Evolutionary conservation across 768 basidiomycete species (phyloP).

Genomic region (Pleurotus tuoliensis): DNA sequence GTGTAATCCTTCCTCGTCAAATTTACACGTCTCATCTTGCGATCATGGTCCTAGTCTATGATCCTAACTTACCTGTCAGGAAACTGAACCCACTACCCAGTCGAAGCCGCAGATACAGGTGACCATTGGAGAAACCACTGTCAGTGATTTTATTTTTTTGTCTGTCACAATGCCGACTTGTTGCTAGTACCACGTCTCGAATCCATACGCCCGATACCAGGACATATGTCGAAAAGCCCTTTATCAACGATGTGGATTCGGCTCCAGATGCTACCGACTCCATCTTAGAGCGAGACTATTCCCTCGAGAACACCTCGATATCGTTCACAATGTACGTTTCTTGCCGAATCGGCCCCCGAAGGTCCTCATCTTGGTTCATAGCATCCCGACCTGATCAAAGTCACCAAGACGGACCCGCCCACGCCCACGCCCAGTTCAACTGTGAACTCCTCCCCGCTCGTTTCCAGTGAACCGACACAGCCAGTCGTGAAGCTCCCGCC

Average conservation of each 20-base stretch:
- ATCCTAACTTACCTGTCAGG: background rate
- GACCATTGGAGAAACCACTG: background rate
- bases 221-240: background rate
- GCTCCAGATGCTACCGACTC: background rate
- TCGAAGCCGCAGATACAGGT: background rate
- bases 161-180: background rate
- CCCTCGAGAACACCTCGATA: background rate
- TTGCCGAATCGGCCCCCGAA: background rate
- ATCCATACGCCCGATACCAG: background rate
- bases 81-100: background rate
- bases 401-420: background rate
- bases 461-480: slow-evolving; percentile 10
- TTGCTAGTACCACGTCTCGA: background rate
- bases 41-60: too few relatives aligned
- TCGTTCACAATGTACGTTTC: background rate
- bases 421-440: background rate
- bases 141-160: background rate
- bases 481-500: slow-evolving; percentile 16
- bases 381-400: background rate
- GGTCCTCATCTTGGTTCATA: background rate
- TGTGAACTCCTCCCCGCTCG: background rate
- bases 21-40: too few relatives aligned
- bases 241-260: background rate
- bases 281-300: background rate
- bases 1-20: too few relatives aligned